Conservation (phyloP, 352 stramenopile species). For the Globisporangium megalacanthum region DNA sequence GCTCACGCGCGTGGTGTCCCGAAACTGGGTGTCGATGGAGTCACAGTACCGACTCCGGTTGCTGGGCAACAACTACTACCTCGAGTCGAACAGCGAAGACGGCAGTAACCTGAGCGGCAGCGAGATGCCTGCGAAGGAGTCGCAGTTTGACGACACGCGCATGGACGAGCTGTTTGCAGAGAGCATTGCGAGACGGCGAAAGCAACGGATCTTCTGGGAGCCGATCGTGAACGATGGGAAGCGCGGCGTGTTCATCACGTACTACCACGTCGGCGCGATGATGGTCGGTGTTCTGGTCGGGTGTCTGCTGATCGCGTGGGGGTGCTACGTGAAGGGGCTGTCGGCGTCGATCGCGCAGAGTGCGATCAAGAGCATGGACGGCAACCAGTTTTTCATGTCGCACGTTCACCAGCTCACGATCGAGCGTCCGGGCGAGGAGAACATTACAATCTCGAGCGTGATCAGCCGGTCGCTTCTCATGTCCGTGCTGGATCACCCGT, state of each 20-base stretch:
- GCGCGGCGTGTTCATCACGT: slow-evolving; percentile 75
- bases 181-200: slow-evolving; percentile 7
- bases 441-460: slow-evolving; percentile 75
- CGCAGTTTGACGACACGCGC: slow-evolving; percentile 21
- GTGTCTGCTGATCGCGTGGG: slow-evolving; percentile 58
- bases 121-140: slow-evolving; percentile 3
- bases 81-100: slow-evolving; percentile 42
- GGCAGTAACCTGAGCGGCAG: slow-evolving; percentile 16
- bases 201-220: slow-evolving; percentile 53
- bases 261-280: slow-evolving; percentile 68
- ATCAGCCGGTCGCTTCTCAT: slow-evolving; percentile 58
- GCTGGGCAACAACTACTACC: slow-evolving; percentile 55
- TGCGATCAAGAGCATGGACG: slow-evolving; percentile 59
- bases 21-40: slow-evolving; percentile 27
- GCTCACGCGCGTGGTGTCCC: slow-evolving; percentile 14
- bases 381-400: slow-evolving; percentile 55
- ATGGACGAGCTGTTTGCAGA: slow-evolving; percentile 21
- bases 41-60: slow-evolving; percentile 43
- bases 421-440: slow-evolving; percentile 54
- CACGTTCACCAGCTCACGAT: slow-evolving; percentile 69
- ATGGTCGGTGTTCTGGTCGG: slow-evolving; percentile 33
- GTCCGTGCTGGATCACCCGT: slow-evolving; percentile 24
- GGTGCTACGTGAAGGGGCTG: slow-evolving; percentile 69
- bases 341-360: slow-evolving; percentile 58
- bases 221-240: slow-evolving; percentile 72